phyloP scores from a whole-genome alignment of 108 stramenopile species.

The Cylindrotheca closterium region DNA sequence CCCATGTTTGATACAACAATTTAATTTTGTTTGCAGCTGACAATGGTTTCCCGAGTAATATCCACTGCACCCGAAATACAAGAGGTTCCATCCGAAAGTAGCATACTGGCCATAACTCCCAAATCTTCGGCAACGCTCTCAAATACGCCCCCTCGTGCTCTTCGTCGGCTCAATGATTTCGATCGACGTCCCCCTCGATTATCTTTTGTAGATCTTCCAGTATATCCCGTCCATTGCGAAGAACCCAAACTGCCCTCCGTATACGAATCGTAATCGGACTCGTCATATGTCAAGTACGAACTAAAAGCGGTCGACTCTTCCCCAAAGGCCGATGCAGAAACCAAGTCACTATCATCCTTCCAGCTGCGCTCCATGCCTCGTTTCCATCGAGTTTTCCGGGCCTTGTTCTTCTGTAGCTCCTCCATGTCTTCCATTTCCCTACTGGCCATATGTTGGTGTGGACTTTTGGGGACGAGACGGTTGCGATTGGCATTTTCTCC shows the following conservation, averaged over 20 bases:
- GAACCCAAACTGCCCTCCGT: not conserved
- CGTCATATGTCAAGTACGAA: slow-evolving; percentile 3
- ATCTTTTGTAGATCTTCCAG: slow-evolving; percentile 4
- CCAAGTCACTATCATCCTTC: slow-evolving; percentile 1
- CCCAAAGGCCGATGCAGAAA: not conserved
- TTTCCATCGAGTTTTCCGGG: slow-evolving; percentile 24
- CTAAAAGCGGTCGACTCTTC: not conserved
- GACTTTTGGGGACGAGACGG: too few species aligned
- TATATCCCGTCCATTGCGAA: not conserved
- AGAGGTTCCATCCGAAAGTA: slow-evolving; percentile 29
- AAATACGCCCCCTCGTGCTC: not conserved
- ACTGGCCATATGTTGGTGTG: too few species aligned
- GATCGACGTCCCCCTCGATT: too few species aligned
- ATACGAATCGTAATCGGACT: slow-evolving; percentile 1
- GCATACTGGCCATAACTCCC: slow-evolving; percentile 20
- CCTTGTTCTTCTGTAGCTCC: slow-evolving; percentile 1
- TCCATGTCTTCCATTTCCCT: too few species aligned
- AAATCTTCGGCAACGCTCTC: slow-evolving; percentile 27
- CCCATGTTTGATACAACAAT: too few species aligned
- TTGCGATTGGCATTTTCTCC: too few species aligned
- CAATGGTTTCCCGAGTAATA: slow-evolving; percentile 32
- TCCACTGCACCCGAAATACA: slow-evolving; percentile 24
- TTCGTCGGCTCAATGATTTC: not conserved
- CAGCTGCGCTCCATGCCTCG: slow-evolving; percentile 15
- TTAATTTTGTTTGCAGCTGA: not conserved